Percentiles rank a stretch among this genome's conserved stretches.
phyloP scores from a whole-genome alignment of 306 rosid species.

The Vigna radiata region DNA sequence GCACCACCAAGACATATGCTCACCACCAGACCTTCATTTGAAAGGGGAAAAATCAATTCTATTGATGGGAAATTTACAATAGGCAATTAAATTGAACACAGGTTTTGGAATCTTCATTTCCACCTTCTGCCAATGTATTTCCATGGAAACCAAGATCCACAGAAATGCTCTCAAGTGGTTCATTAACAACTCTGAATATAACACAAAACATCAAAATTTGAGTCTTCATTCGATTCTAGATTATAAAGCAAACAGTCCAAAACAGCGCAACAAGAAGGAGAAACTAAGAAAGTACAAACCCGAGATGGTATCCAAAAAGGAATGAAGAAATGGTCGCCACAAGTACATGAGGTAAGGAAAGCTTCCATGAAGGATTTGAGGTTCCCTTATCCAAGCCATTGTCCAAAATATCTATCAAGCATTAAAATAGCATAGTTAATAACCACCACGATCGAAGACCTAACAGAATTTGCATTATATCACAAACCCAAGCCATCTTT shows the following conservation, averaged over 20 bases:
- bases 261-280: slow-evolving; percentile 33
- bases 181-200: slow-evolving; percentile 84
- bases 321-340: slow-evolving; percentile 82
- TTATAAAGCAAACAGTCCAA: slow-evolving; percentile 32
- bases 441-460: slow-evolving; percentile 32
- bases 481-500: slow-evolving; percentile 29
- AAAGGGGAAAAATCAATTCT: slow-evolving; percentile 31
- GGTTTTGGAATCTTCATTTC: slow-evolving; percentile 26
- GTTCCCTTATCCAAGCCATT: slow-evolving; percentile 53
- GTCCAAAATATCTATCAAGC: slow-evolving; percentile 63
- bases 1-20: slow-evolving; percentile 98
- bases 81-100: slow-evolving; percentile 33
- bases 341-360: slow-evolving; percentile 82
- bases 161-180: slow-evolving; percentile 95
- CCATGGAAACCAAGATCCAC: slow-evolving; percentile 91
- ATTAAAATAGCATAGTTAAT: slow-evolving; percentile 45
- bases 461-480: slow-evolving; percentile 1
- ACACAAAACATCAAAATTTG: slow-evolving; percentile 36
- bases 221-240: slow-evolving; percentile 24
- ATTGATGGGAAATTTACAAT: slow-evolving; percentile 31
- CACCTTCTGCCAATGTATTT: slow-evolving; percentile 95
- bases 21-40: slow-evolving; percentile 86
- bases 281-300: slow-evolving; percentile 66
- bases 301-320: slow-evolving; percentile 91
- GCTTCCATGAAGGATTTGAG: slow-evolving; percentile 86